Evolutionary conservation across 257 asterid species (phyloP), one percentile per base, ranked within the genome.

Genomic region (Hygrophila difformis): DNA sequence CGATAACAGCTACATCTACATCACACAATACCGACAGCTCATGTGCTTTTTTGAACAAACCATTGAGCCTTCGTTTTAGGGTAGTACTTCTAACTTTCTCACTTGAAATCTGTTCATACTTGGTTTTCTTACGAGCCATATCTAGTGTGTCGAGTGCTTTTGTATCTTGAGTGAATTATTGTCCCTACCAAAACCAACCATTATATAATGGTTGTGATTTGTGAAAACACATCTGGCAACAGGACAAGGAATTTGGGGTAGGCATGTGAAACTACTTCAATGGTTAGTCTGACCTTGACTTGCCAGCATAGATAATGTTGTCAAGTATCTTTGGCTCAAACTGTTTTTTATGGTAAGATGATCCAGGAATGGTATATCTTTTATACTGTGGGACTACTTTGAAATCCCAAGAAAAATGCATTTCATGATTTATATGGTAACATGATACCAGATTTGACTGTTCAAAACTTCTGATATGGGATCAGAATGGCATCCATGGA

Each of bases 21-120:
- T 57, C 76, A 21, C 77, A 68, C 48, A 75, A 20, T 47, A 62
- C 18, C 1, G 77, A 71, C 10, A 76, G 44, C 56, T 65, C 76
- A 0, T 51, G 0, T n/a, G 70, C 73, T 52, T 65, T 72, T 43
- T 68, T 76, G 13, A 53, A 68, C n/a, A 72, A 15, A 26, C 53
- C 53, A 17, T 22, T 61, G 2, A 43, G 52, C 54, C 68, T 59
- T 51, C 64, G 39, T 31, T 58, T 40, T 4, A 67, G 34, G 37
- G 70, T 56, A 3, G 57, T 29, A 51, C 48, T 62, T 22, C 66
- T 64, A 10, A 33, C 29, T 19, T 26, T 51, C 43, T 67, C 71
- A 21, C 47, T 55, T 1, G 54, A 6, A 22, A 64, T 61, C 9
- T 43, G 59, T 35, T 42, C 9, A 18, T 50, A 58, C 18, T 57